These are phyloP conservation scores for Calycina herbarum DNA, from an alignment of 2,329 filamentous ascomycete species.

Conservation along the genomic window DNA sequence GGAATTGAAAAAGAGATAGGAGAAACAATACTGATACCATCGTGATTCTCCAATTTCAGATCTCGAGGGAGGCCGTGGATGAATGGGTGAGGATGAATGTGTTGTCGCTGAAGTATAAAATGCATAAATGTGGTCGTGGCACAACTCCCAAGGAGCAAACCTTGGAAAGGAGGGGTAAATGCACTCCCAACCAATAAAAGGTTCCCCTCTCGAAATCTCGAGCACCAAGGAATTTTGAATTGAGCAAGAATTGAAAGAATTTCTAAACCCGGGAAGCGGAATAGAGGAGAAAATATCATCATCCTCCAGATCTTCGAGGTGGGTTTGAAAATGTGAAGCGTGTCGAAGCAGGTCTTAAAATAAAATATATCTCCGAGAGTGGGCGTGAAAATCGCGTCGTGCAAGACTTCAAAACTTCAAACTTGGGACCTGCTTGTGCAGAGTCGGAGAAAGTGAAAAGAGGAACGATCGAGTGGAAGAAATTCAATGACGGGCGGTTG, in stretches of 20 bases:
- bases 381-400: background rate
- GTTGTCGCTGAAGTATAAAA: background rate
- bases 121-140: background rate
- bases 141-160: background rate
- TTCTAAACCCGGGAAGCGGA: background rate
- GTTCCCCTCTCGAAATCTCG: background rate
- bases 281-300: background rate
- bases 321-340: background rate
- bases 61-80: background rate
- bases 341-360: background rate
- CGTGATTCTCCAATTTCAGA: background rate
- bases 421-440: background rate
- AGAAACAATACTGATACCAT: background rate
- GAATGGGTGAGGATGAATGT: background rate
- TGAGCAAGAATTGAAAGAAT: background rate
- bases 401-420: background rate
- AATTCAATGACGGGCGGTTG: background rate
- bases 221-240: background rate
- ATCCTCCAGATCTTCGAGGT: background rate
- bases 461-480: background rate
- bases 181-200: background rate
- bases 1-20: too few relatives aligned
- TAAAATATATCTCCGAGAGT: background rate
- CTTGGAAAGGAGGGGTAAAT: background rate
- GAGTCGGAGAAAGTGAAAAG: background rate